phyloP scores from a whole-genome alignment of 352 stramenopile genomes.

The Globisporangium okanoganense region DNA sequence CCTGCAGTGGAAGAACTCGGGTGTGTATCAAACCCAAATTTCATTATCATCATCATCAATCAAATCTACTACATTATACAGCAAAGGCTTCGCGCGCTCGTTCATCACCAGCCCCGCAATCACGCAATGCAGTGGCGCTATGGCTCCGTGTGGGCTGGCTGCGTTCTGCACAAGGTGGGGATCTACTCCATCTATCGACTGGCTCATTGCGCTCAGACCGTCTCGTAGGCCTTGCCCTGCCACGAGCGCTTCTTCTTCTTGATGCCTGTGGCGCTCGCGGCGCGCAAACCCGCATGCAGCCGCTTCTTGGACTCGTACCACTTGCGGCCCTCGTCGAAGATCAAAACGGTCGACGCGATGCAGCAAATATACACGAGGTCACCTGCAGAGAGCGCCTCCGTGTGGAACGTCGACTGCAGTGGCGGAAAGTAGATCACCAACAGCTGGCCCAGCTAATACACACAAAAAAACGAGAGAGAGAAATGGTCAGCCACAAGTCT shows the following conservation, averaged over 20 bases:
- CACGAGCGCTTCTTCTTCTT: slow-evolving; percentile 38
- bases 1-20: not conserved
- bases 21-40: slow-evolving; percentile 8
- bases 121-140: not conserved
- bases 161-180: no score
- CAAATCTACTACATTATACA: slow-evolving; percentile 22
- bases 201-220: slow-evolving; percentile 26
- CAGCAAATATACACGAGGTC: slow-evolving; percentile 93
- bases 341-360: slow-evolving; percentile 91
- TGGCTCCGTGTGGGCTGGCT: no score
- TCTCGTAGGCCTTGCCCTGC: slow-evolving; percentile 65
- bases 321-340: slow-evolving; percentile 95
- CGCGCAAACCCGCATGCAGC: slow-evolving; percentile 27
- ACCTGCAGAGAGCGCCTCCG: slow-evolving; percentile 88
- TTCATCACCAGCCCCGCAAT: not conserved
- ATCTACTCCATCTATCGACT: slow-evolving; percentile 5
- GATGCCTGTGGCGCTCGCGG: slow-evolving; percentile 30
- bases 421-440: slow-evolving; percentile 96
- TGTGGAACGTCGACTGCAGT: slow-evolving; percentile 96
- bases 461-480: slow-evolving; percentile 3
- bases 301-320: slow-evolving; percentile 46
- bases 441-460: slow-evolving; percentile 84
- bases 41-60: slow-evolving; percentile 8
- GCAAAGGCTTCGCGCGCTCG: not conserved
- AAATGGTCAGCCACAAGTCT: not conserved